Evolutionary conservation across 2,329 filamentous ascomycete species (phyloP).

Genomic region (Aspergillus sp.): DNA sequence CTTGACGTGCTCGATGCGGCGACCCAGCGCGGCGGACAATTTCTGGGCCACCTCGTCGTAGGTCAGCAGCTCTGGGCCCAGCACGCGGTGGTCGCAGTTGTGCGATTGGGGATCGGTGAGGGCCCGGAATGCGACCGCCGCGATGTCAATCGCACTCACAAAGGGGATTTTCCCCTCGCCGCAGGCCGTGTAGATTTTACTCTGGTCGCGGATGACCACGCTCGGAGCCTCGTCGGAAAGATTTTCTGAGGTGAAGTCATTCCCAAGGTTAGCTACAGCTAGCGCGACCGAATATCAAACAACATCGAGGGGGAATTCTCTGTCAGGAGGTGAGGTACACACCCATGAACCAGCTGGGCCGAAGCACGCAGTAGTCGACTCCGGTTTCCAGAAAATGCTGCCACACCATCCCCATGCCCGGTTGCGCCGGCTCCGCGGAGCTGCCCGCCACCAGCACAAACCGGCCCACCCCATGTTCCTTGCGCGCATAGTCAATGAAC

Average conservation of each 20-base stretch:
- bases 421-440: constrained; percentile 31
- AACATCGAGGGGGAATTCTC: too few relatives aligned
- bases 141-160: constrained; percentile 45
- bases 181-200: constrained; percentile 41
- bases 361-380: constrained; percentile 40
- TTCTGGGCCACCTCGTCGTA: constrained; percentile 24
- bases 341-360: constrained; percentile 49
- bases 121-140: constrained; percentile 38
- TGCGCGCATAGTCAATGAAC: constrained; percentile 40
- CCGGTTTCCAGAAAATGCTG: constrained; percentile 35
- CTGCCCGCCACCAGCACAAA: constrained; percentile 44
- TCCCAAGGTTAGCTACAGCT: background rate
- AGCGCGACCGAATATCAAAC: background rate
- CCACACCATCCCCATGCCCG: constrained; percentile 33
- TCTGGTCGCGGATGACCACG: constrained; percentile 32
- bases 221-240: constrained; percentile 32
- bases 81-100: constrained; percentile 36
- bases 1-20: constrained; percentile 1
- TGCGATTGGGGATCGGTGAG: constrained; percentile 36
- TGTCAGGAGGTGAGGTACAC: too few relatives aligned
- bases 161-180: constrained; percentile 44
- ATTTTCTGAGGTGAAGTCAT: constrained; percentile 34
- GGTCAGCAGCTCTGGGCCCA: constrained; percentile 27
- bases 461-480: constrained; percentile 30
- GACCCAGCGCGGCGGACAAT: background rate